Base-by-base conservation (phyloP, 352 stramenopile genomes). In the Globisporangium nodosum region DNA sequence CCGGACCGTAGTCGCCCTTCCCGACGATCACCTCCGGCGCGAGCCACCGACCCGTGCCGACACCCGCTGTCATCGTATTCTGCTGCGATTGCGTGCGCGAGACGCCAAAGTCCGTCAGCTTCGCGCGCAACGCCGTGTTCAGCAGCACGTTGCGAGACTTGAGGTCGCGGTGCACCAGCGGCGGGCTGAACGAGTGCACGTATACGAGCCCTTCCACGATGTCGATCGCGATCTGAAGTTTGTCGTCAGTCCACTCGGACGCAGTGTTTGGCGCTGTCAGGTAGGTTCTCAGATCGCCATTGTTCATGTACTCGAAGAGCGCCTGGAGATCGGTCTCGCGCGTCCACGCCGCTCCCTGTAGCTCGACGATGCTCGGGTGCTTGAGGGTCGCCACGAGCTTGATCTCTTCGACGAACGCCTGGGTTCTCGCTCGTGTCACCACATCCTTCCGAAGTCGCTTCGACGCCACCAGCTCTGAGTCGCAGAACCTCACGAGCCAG, bases 131-230 rank as follows among this genome's bases (percentile, higher is more conserved):
- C 12, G 2, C 8, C 12, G 13, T 42, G 37, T 42, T 42, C 12
- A 74, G 46, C 21, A 74, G 50, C 30, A 63, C 64, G 21, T 74
- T 74, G n/a, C 52, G 64, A 3, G 69, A 63, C 20, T 68, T 69
- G 37, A 74, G 47, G 27, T 64, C 50, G 13, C 48, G 52, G 24
- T 52, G 53, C 5, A 60, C 46, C 3, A 63, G 56, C 30, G 53
- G 61, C 5, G 60, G 67, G 2, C 55, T 47, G 31, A 74, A 60
- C 31, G 52, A 61, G 27, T 63, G 53, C 7, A 71, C 52, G 33
- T 78, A 75, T 40, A 68, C 64, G 9, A 74, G 48, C 15, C 67
- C 31, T 74, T 24, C 21, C 64, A 45, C 47, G 21, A 74, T 54
- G 48, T 69, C 63, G 21, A 64, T 54, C 21, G 58, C 58, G 20